These are phyloP conservation scores for Acer campestre DNA, from an alignment of 345 rosid genomes.

Conservation along the genomic window DNA sequence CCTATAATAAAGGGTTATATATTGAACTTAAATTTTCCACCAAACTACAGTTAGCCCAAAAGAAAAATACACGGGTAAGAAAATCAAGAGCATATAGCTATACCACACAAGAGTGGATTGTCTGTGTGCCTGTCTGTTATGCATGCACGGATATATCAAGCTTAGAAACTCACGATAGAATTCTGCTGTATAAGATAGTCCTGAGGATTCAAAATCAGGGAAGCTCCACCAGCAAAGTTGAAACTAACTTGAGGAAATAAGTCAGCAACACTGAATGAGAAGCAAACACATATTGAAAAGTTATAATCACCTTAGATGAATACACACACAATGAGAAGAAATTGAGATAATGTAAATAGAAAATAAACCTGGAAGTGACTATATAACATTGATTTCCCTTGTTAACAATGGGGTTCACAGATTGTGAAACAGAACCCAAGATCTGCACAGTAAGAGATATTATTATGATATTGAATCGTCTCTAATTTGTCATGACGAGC, in stretches of 20 bases:
- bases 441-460: conserved; percentile 51
- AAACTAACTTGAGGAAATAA: conserved; percentile 89
- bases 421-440: conserved; percentile 55
- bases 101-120: background rate
- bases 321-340: background rate
- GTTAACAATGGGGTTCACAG: conserved; percentile 54
- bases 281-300: conserved; percentile 17
- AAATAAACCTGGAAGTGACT: conserved; percentile 61
- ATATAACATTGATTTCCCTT: conserved; percentile 71
- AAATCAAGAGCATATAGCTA: background rate
- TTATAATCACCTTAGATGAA: conserved; percentile 15
- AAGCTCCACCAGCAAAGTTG: conserved; percentile 87
- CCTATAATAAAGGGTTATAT: background rate
- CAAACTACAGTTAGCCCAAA: background rate
- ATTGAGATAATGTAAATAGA: conserved; percentile 13
- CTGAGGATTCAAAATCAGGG: conserved; percentile 70
- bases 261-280: conserved; percentile 51
- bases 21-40: background rate
- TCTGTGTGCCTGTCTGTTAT: background rate
- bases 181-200: conserved; percentile 87
- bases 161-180: conserved; percentile 59
- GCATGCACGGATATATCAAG: conserved; percentile 1
- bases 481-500: background rate
- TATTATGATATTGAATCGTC: background rate
- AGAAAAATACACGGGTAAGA: background rate